phyloP scores from a whole-genome alignment of 176 grass and related monocot species.

The Bonia amplexicaulis region DNA sequence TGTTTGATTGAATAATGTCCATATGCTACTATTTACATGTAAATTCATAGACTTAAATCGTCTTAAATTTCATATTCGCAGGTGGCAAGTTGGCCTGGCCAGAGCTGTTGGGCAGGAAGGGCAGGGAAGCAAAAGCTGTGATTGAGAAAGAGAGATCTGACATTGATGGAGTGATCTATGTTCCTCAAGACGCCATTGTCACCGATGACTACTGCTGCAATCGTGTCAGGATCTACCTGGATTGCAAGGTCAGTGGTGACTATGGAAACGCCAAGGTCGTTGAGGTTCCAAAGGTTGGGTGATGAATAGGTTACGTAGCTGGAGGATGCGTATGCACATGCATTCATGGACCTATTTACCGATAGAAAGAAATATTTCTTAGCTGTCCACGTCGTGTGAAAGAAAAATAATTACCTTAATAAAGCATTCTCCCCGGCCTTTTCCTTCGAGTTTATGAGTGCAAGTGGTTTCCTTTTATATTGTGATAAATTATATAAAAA shows the following conservation, averaged over 20 bases:
- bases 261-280: not conserved
- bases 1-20: too few species aligned
- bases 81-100: not conserved
- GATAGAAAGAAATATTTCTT: not conserved
- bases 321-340: not conserved
- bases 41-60: too few species aligned
- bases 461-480: too few species aligned
- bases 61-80: too few species aligned
- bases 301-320: not conserved
- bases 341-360: too few species aligned
- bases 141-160: not conserved
- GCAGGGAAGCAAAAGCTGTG: not conserved
- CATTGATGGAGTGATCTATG: not conserved
- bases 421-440: not conserved
- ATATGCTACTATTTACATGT: too few species aligned
- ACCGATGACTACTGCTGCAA: conserved; percentile 13
- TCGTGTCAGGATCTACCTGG: conserved; percentile 18
- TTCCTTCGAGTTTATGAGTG: not conserved
- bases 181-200: not conserved
- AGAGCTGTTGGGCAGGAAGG: conserved; percentile 20
- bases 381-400: not conserved
- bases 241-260: not conserved
- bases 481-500: too few species aligned
- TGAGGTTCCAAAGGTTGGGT: conserved; percentile 12
- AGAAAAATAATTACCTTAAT: not conserved